Conservation (phyloP, 495 filamentous ascomycete genomes). For the Podospora conica region DNA sequence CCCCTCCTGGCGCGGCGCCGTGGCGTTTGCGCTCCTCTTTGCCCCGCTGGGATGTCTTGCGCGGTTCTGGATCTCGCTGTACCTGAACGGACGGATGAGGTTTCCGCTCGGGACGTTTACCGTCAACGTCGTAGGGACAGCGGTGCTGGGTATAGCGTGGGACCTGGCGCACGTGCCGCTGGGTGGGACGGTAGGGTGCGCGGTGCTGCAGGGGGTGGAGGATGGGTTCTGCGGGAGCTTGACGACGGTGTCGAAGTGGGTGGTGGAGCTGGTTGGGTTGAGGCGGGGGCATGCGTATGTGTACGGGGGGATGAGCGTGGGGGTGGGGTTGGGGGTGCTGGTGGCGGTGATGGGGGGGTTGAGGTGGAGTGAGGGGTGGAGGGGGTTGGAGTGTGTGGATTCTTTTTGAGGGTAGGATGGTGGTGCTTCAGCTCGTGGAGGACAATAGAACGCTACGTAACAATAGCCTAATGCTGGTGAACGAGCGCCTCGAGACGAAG, state of each 20-base stretch:
- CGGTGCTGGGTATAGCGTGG: slow-evolving; percentile 57
- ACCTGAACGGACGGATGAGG: slow-evolving; percentile 58
- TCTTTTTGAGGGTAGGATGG: slow-evolving; percentile 2
- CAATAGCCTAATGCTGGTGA: no score
- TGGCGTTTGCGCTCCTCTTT: slow-evolving; percentile 75
- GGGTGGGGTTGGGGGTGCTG: slow-evolving; percentile 56
- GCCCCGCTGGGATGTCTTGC: slow-evolving; percentile 73
- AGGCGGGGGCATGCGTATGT: slow-evolving; percentile 62
- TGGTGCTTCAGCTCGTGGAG: no score
- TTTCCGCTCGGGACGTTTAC: slow-evolving; percentile 89
- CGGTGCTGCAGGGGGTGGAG: slow-evolving; percentile 74
- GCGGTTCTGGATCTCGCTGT: slow-evolving; percentile 64
- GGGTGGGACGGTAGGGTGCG: slow-evolving; percentile 57
- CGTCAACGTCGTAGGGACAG: slow-evolving; percentile 75
- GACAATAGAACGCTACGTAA: no score
- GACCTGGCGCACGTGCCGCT: slow-evolving; percentile 60
- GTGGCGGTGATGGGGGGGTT: slow-evolving; percentile 76
- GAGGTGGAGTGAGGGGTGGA: slow-evolving; percentile 66
- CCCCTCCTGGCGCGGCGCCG: slow-evolving; percentile 66
- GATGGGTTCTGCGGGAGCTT: slow-evolving; percentile 90
- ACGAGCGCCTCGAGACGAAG: no score
- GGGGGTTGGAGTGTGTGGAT: slow-evolving; percentile 38
- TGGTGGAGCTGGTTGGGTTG: slow-evolving; percentile 68
- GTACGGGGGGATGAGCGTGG: slow-evolving; percentile 66
- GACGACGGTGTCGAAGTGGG: slow-evolving; percentile 93